phyloP scores from a whole-genome alignment of 345 rosid species.

The Adansonia digitata region DNA sequence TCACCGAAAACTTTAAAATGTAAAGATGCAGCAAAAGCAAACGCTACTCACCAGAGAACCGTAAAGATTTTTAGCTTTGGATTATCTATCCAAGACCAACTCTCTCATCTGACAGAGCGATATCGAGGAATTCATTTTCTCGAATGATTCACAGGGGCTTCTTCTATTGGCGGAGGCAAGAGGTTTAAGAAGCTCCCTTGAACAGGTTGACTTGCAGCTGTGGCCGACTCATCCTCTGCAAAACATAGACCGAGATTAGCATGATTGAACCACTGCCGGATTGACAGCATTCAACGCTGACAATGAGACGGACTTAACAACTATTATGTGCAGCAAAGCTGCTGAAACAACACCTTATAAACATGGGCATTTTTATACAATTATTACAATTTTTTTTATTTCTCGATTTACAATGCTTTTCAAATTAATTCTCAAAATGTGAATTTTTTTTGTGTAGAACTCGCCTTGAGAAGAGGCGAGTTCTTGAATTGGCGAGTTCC shows the following conservation, averaged over 20 bases:
- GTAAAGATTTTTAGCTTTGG: conserved; percentile 3
- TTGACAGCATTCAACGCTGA: background rate
- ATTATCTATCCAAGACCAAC: background rate
- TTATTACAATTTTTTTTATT: too few species aligned
- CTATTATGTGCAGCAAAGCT: background rate
- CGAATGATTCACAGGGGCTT: conserved; percentile 50
- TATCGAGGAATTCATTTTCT: conserved; percentile 13
- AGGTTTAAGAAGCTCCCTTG: conserved; percentile 86
- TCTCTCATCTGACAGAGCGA: conserved; percentile 13
- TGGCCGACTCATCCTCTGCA: conserved; percentile 74
- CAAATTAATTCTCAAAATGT: too few species aligned
- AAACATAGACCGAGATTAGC: conserved; percentile 9
- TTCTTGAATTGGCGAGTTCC: too few species aligned
- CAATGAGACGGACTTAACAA: background rate
- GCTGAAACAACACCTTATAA: background rate
- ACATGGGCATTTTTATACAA: too few species aligned
- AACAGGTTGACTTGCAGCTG: conserved; percentile 37
- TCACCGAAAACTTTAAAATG: conserved; percentile 14
- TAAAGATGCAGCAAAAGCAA: conserved; percentile 13
- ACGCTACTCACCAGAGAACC: conserved; percentile 22
- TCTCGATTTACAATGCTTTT: too few species aligned
- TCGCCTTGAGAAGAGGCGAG: too few species aligned
- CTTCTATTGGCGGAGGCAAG: conserved; percentile 62
- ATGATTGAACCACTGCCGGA: background rate
- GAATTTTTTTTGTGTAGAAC: too few species aligned